These are phyloP conservation scores for Periconia sp. DNA, from an alignment of 2,329 filamentous ascomycete species.

Conservation along the genomic window DNA sequence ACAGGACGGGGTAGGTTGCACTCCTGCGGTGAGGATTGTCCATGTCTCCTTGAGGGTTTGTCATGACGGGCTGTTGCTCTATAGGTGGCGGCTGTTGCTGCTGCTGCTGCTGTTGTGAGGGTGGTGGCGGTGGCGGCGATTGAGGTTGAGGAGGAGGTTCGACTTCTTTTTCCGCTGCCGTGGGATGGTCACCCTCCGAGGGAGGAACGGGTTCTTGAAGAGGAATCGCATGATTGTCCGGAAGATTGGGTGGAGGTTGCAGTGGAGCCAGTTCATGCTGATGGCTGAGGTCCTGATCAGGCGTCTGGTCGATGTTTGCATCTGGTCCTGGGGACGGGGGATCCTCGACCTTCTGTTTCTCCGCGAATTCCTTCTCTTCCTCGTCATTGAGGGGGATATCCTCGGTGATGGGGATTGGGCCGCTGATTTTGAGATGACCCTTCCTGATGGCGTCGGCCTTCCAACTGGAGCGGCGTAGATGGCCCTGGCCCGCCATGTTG, in stretches of 20 bases:
- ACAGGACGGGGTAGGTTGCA: conserved; percentile 21
- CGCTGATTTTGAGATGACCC: conserved; percentile 42
- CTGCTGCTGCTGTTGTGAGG: neutral
- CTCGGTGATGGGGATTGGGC: conserved; percentile 42
- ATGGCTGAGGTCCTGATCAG: conserved; percentile 13
- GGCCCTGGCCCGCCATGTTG: conserved; percentile 32
- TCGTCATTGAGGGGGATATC: conserved; percentile 38
- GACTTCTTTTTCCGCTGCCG: neutral
- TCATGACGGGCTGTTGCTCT: neutral
- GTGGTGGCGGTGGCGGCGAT: no score
- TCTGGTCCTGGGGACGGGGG: neutral
- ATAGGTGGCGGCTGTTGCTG: conserved; percentile 7
- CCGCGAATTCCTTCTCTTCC: conserved; percentile 35
- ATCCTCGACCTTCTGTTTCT: conserved; percentile 17
- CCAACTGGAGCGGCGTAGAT: conserved; percentile 39
- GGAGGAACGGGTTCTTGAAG: neutral
- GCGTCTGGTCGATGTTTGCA: conserved; percentile 5
- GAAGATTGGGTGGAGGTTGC: neutral
- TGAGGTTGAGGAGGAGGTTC: neutral
- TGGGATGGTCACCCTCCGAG: neutral
- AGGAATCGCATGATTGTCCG: neutral
- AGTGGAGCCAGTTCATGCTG: conserved; percentile 5
- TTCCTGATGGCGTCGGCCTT: conserved; percentile 44
- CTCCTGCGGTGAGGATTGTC: conserved; percentile 29
- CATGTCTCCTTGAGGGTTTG: conserved; percentile 23